phyloP scores from a whole-genome alignment of 257 asterid genomes.

The Plantago major region DNA sequence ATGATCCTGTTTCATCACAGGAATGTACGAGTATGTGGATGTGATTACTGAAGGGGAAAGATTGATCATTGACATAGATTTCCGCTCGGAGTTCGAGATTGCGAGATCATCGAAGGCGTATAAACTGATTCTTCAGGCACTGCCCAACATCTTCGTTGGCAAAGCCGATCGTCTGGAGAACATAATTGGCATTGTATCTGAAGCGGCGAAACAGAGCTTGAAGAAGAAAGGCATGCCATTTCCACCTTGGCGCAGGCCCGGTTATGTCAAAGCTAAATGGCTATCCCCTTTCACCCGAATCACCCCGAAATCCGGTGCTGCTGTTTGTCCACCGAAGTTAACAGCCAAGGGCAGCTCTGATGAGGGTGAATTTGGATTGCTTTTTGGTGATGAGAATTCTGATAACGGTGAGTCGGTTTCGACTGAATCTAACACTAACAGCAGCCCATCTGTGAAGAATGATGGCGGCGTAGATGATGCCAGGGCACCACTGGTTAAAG shows the following conservation, averaged over 20 bases:
- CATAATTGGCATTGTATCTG: constrained; percentile 53
- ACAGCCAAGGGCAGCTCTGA: constrained; percentile 1
- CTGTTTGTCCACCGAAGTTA: background rate
- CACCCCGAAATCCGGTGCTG: background rate
- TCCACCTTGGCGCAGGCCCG: constrained; percentile 90
- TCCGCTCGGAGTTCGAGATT: constrained; percentile 79
- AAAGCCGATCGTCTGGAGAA: constrained; percentile 72
- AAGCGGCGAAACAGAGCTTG: constrained; percentile 77
- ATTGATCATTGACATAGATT: constrained; percentile 71
- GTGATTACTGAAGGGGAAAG: constrained; percentile 57
- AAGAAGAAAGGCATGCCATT: constrained; percentile 87
- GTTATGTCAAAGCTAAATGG: constrained; percentile 82
- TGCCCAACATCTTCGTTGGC: constrained; percentile 76
- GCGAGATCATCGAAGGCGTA: constrained; percentile 85
- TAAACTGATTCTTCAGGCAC: constrained; percentile 47
- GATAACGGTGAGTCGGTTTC: background rate
- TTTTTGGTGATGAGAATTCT: constrained; percentile 19
- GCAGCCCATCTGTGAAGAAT: constrained; percentile 8
- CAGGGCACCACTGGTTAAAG: constrained; percentile 21
- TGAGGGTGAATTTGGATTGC: constrained; percentile 17
- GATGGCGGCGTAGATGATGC: background rate
- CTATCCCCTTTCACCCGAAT: constrained; percentile 56
- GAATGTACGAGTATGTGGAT: constrained; percentile 77
- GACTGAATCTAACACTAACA: constrained; percentile 17
- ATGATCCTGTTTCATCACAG: constrained; percentile 25